Conservation (phyloP, 768 basidiomycete genomes). For the Leccinum variicolor region DNA sequence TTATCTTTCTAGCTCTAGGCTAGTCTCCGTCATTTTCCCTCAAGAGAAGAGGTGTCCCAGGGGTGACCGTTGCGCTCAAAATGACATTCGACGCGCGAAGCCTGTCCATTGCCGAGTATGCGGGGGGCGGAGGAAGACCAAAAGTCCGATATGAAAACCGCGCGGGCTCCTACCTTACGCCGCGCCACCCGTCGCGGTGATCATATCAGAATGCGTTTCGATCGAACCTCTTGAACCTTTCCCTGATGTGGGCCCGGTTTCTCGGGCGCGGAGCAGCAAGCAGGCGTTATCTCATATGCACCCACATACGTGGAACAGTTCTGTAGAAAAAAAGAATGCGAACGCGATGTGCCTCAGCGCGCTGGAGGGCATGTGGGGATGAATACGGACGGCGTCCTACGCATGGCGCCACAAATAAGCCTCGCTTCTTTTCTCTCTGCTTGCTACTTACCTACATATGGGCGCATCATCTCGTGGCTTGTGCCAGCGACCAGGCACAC, state of each 20-base stretch:
- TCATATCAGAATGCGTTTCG: not conserved
- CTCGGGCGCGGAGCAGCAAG: not conserved
- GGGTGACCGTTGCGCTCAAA: not conserved
- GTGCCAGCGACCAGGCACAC: not conserved
- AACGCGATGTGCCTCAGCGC: not conserved
- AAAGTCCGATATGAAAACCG: not conserved
- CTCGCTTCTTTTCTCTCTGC: not conserved
- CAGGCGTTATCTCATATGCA: not conserved
- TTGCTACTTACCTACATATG: not conserved
- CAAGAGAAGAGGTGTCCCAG: not conserved
- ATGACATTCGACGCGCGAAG: not conserved
- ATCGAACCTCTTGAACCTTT: not conserved
- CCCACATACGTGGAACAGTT: not conserved
- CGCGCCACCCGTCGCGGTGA: not conserved
- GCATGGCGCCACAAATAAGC: not conserved
- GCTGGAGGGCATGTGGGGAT: not conserved
- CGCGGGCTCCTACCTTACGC: not conserved
- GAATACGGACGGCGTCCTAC: not conserved
- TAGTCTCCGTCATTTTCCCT: not conserved
- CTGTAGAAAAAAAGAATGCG: not conserved
- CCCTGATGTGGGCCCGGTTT: not conserved
- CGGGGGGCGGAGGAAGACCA: not conserved
- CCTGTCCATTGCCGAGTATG: not conserved
- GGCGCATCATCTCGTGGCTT: not conserved
- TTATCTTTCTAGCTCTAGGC: not conserved